Evolutionary conservation across 2,329 filamentous ascomycete genomes (phyloP), one percentile per base, ranked within the genome.

Genomic region (Fusarium sp.): DNA sequence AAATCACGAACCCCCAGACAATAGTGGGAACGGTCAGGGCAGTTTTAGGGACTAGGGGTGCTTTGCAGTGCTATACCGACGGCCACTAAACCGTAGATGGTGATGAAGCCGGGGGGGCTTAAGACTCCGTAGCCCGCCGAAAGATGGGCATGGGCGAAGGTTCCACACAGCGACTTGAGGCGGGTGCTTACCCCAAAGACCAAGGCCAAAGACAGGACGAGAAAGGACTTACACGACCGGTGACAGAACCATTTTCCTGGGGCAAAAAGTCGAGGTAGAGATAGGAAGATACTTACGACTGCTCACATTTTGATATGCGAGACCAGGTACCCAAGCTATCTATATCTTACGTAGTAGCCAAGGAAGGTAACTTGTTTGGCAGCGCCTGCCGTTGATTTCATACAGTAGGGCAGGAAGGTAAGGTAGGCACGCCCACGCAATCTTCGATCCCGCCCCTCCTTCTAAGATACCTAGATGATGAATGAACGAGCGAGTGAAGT

Each of bases 361-460:
- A 53, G 48, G 29, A 61, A 54, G 24, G 44, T 29, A 32, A 57
- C 30, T 65, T 47, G 29, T 54, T 65, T 54, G 47, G 53, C 48
- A 49, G 58, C 46, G 63, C 61, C 57, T 45, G 44, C 56, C 37
- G 45, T 47, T 52, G 32, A 63, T 63, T 63, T 63, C 60, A 58
- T 63, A 55, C 41, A 41, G 60, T 63, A 57, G 25, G 32, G 27
- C 34, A 52, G 48, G 10, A 20, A 49, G 30, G 30, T 30, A 30
- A 37, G 45, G 32, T 32, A 52, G 57, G 47, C 60, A 61, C 32
- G 51, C 65, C 59, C 51, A 67, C 34, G 55, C 62, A 67, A 45
- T 68, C 59, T 69, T 71, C 69, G 69, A 70, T 72, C 69, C 69
- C 69, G 69, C 69, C 69, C 69, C 69, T 70, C 58, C 70, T 63